Evolutionary conservation across 192 early-diverging fungal species (phyloP).

Genomic region (Umbelopsis isabellina): DNA sequence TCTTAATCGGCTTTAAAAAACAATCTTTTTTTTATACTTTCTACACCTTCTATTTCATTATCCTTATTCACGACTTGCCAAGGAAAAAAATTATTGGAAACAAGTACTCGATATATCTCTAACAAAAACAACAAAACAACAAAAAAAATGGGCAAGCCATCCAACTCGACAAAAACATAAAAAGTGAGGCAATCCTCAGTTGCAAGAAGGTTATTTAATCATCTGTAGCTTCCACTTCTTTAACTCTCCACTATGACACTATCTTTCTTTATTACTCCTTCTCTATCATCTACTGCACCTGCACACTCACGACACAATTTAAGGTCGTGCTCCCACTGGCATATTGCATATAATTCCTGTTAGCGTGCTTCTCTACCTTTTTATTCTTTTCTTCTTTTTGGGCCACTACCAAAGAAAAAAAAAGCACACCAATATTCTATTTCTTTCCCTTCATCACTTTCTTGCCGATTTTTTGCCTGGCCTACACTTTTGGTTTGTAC

Average conservation of each 20-base stretch:
- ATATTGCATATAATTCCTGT: conserved; percentile 19
- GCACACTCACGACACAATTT: conserved; percentile 5
- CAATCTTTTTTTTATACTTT: conserved; percentile 27
- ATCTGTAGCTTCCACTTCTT: neutral
- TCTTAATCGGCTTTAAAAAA: conserved; percentile 7
- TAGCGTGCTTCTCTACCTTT: neutral
- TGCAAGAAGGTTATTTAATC: neutral
- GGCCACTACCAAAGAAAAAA: neutral
- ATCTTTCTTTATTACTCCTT: neutral
- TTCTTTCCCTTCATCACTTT: neutral
- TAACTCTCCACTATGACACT: conserved; percentile 3
- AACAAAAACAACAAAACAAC: neutral
- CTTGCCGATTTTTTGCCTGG: conserved; percentile 4
- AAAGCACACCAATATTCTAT: neutral
- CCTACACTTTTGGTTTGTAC: conserved; percentile 16
- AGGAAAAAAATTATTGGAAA: neutral
- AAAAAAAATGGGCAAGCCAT: neutral
- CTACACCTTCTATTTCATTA: conserved; percentile 1
- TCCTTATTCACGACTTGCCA: conserved; percentile 18
- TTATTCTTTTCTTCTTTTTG: neutral
- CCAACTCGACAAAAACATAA: neutral
- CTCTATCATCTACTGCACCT: conserved; percentile 15
- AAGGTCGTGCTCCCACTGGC: conserved; percentile 10
- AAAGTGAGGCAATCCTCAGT: neutral
- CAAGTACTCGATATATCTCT: too few species aligned